Conservation (phyloP, 2,329 filamentous ascomycete genomes). For the Thielaviopsis cerberus region DNA sequence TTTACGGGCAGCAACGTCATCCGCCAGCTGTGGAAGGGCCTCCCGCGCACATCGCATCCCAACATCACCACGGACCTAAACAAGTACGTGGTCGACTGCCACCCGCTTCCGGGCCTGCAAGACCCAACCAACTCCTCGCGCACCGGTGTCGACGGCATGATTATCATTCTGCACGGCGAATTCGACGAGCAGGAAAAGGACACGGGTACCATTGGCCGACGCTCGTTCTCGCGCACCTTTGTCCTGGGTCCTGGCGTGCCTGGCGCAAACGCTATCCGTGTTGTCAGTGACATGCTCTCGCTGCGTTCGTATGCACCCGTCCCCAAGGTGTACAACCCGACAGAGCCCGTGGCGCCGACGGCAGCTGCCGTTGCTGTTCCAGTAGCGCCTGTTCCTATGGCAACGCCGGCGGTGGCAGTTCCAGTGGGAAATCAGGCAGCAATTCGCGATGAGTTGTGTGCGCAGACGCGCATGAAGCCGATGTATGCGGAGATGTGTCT, state of each 20-base stretch:
- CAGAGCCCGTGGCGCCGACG: conserved; percentile 15
- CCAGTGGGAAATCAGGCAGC: conserved; percentile 40
- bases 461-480: conserved; percentile 61
- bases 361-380: conserved; percentile 13
- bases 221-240: conserved; percentile 70
- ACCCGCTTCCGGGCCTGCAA: conserved; percentile 49
- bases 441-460: conserved; percentile 56
- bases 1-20: conserved; percentile 49
- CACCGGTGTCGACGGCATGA: conserved; percentile 56
- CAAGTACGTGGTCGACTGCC: conserved; percentile 72
- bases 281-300: conserved; percentile 63
- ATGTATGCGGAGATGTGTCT: conserved; percentile 69
- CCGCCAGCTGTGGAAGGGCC: conserved; percentile 44
- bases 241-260: conserved; percentile 57
- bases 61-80: conserved; percentile 45
- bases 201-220: conserved; percentile 39
- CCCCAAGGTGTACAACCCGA: conserved; percentile 21
- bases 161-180: conserved; percentile 65
- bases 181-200: conserved; percentile 53
- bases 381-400: conserved; percentile 14
- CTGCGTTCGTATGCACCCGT: conserved; percentile 45
- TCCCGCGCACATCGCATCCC: conserved; percentile 60
- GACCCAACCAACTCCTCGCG: conserved; percentile 47
- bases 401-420: conserved; percentile 16
- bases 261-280: conserved; percentile 45